These are phyloP conservation scores for Neurospora sp. DNA, from an alignment of 495 filamentous ascomycete genomes.

Conservation along the genomic window DNA sequence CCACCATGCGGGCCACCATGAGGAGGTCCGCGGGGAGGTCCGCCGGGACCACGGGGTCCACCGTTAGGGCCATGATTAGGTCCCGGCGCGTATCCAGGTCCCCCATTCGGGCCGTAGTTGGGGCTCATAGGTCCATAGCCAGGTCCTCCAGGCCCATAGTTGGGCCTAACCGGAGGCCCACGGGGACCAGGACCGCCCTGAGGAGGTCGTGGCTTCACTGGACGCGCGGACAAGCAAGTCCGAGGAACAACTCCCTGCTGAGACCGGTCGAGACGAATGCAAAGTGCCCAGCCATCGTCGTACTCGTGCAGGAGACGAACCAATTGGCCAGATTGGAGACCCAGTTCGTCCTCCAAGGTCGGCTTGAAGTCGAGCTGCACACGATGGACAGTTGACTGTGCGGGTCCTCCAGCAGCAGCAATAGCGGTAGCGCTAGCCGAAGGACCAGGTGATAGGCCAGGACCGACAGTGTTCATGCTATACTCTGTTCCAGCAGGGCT, in stretches of 20 bases:
- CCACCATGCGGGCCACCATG: conserved; percentile 18
- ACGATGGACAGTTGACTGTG: conserved; percentile 60
- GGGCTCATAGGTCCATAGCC: conserved; percentile 2
- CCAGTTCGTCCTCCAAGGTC: conserved; percentile 84
- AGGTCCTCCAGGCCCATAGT: not conserved
- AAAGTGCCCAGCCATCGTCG: conserved; percentile 97
- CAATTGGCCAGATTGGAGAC: conserved; percentile 65
- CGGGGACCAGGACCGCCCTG: conserved; percentile 18
- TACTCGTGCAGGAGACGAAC: conserved; percentile 90
- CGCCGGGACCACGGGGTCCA: not conserved
- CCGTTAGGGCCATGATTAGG: not conserved
- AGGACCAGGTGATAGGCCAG: conserved; percentile 35
- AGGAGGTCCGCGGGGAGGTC: not conserved
- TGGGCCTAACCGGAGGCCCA: conserved; percentile 18
- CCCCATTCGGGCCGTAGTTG: conserved; percentile 13
- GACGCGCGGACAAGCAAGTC: conserved; percentile 84
- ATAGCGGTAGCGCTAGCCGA: conserved; percentile 39
- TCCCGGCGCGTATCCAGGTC: not conserved
- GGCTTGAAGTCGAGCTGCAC: conserved; percentile 94
- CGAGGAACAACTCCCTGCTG: conserved; percentile 88
- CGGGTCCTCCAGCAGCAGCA: conserved; percentile 45
- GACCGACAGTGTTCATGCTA: conserved; percentile 41
- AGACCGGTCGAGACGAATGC: conserved; percentile 79
- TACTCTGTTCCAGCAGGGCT: conserved; percentile 53
- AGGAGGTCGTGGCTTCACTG: conserved; percentile 74